Evolutionary conservation across 148 eudicot genomes (phyloP), one percentile per base, ranked within the genome.

Genomic region (Vaccinium myrtillus): DNA sequence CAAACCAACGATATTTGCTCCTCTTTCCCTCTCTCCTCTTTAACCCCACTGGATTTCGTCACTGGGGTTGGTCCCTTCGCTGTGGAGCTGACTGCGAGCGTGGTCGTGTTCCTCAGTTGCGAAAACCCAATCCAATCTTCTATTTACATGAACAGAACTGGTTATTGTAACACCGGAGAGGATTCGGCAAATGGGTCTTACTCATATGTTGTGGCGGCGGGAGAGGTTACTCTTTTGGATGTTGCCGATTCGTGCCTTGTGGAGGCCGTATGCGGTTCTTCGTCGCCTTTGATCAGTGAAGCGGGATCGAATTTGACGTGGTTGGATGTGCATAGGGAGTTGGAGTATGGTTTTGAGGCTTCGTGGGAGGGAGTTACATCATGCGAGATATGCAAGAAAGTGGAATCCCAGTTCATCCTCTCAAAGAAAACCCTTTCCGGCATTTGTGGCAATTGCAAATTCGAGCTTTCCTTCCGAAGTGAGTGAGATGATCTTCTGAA

Each of bases 311-410:
- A 23, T 6, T 71, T 70, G 48, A 71, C 88, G n/a, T 83, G 39
- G 71, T 19, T 48, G 23, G 50, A 48, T 43, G 74, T 83, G 3
- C 56, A 54, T 32, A 75, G 48, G 36, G 36, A 27, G 67, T 36
- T 86, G 74, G 83, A 59, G 13, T 71, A 70, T 56, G 88, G 88
- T 39, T 39, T 84, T 61, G 86, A 84, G 77, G 77, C 81, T 3
- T 2, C 4, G 0, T 78, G 63, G 59, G 49, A 6, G 8, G 15
- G 21, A 30, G 30, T 30, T 30, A n/a, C n/a, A n/a, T n/a, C n/a
- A n/a, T n/a, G 8, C 10, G 53, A 50, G 3, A 14, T 2, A 36
- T 15, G 11, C 12, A 23, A 13, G 16, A 27, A 11, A n/a, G n/a
- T n/a, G n/a, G n/a, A n/a, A n/a, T n/a, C n/a, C n/a, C n/a, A n/a